These are phyloP conservation scores for Aspergillus pseudonomiae DNA, from an alignment of 2,329 filamentous ascomycete species.

Conservation along the genomic window DNA sequence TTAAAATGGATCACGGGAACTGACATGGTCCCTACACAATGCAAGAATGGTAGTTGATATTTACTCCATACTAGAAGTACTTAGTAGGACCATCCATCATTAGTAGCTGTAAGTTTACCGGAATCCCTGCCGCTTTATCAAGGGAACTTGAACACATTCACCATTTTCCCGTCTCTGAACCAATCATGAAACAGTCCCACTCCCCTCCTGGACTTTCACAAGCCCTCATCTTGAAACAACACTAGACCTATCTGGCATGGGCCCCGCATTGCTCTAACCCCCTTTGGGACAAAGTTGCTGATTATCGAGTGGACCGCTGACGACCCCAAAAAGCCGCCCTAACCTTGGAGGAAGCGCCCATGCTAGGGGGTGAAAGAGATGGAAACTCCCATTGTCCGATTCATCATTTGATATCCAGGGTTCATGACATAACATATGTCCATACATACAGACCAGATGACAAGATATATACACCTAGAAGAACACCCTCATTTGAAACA, in stretches of 20 bases:
- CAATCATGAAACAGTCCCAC: conserved; percentile 11
- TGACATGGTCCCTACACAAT: not conserved
- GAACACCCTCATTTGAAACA: not conserved
- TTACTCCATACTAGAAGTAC: too few relatives aligned
- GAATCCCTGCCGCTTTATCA: conserved; percentile 2
- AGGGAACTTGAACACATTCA: not conserved
- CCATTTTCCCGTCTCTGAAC: not conserved
- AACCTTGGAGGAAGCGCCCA: conserved; percentile 14
- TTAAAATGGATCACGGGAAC: conserved; percentile 14
- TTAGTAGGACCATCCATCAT: not conserved
- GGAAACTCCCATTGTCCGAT: not conserved
- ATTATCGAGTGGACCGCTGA: conserved; percentile 15
- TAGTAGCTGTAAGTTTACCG: not conserved
- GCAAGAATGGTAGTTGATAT: not conserved
- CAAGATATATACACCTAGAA: not conserved
- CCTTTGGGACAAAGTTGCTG: conserved; percentile 10
- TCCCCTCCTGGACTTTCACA: conserved; percentile 5
- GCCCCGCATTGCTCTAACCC: conserved; percentile 14
- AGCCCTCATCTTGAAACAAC: conserved; percentile 24
- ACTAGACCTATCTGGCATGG: conserved; percentile 14
- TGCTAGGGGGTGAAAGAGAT: not conserved
- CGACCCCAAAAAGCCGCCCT: conserved; percentile 9
- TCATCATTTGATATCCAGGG: not conserved
- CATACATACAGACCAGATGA: not conserved
- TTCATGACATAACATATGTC: not conserved